These are phyloP conservation scores for Ophiostoma sp. DNA, from an alignment of 2,329 filamentous ascomycete species.

Conservation along the genomic window DNA sequence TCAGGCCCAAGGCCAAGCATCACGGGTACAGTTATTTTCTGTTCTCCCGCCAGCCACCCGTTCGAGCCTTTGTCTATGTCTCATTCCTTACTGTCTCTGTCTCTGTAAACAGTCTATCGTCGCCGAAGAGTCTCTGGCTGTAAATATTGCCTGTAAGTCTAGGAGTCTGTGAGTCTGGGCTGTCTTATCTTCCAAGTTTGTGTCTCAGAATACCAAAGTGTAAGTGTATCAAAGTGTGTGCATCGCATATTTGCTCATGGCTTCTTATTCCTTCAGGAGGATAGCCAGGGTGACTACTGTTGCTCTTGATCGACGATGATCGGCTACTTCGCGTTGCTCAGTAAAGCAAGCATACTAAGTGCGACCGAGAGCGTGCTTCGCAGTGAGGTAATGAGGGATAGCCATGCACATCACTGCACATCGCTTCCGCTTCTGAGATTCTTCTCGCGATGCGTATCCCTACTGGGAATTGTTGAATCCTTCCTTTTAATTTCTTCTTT, in stretches of 20 bases:
- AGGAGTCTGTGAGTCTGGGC: background rate
- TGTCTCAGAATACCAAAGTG: too few species aligned
- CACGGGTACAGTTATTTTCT: background rate
- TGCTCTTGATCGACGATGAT: slow-evolving; percentile 3
- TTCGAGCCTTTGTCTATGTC: background rate
- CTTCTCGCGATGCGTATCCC: background rate
- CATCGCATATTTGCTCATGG: background rate
- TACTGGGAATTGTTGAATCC: background rate
- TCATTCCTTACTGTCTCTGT: background rate
- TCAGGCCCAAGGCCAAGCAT: background rate
- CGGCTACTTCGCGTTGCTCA: background rate
- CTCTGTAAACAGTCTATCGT: background rate
- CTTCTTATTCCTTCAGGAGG: background rate
- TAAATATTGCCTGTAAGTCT: background rate
- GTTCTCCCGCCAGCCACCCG: slow-evolving; percentile 4
- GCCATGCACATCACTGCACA: background rate
- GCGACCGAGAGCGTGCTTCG: too few species aligned
- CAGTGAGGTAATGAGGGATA: background rate
- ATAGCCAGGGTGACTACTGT: too few species aligned
- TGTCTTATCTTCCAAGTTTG: background rate
- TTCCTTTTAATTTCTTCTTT: background rate
- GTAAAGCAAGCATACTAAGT: background rate
- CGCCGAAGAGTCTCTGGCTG: background rate
- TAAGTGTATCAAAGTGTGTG: background rate
- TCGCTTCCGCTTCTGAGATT: background rate